Base-by-base conservation (phyloP, 208 protist genomes). In the Acanthamoeba quina region DNA sequence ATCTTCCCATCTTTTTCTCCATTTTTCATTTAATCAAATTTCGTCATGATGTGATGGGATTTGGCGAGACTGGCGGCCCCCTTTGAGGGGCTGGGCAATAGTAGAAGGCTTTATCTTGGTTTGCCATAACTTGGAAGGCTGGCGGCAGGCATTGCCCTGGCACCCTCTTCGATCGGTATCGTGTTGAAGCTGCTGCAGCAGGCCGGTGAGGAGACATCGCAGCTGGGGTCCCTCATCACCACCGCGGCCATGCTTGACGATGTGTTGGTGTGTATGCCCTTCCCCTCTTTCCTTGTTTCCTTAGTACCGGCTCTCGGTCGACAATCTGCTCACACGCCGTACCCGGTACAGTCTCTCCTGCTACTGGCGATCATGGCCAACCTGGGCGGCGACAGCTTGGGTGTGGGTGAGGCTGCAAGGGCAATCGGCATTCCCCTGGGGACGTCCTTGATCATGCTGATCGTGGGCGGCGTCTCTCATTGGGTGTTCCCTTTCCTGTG, bases 171-270 rank as follows among this genome's bases (percentile, higher is more conserved):
- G 5, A 88, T 94, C 31, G 92, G 92, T 21, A 76, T 94, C 41
- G 93, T 82, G 68, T 52, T 94, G 31, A 91, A 85, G n/a, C 26
- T 94, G 47, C 93, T 94, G 24, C 64, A 90, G 82, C 49, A 83
- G 64, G 92, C 62, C 37, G n/a, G 56, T 5, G 74, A 78, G 66
- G 68, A 88, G 54, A 70, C 47, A 82, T 60, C 80, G 31, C 93
- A 37, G 37, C 37, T 60, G 24, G 93, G 93, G 29, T 89, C 86
- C 82, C 83, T 94, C n/a, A 78, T 94, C 78, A 82, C 82, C 49
- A 54, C 92, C 29, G 58, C 82, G 24, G 78, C 70, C 10, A 72
- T 94, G 78, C 82, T 94, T 3, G 93, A 94, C 66, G 93, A 94
- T 41, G 56, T 94, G 70, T 31, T 58, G 56, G 41, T 90, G 54